Evolutionary conservation across 352 stramenopile genomes (phyloP), one percentile per base, ranked within the genome.

Genomic region (Globisporangium polare): DNA sequence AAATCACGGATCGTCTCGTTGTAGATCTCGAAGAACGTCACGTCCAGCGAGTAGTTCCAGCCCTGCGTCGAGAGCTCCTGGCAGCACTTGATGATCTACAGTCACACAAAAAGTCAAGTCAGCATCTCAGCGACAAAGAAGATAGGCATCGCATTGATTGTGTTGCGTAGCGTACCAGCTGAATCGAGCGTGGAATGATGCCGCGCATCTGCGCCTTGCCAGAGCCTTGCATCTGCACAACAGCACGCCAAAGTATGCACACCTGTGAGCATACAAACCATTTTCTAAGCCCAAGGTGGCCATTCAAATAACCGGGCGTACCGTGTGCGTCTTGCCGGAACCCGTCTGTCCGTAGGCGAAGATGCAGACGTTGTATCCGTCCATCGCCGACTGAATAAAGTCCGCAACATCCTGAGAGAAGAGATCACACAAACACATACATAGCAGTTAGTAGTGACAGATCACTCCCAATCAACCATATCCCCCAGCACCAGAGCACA

Each of bases 21-120:
- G 86, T 99, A 99, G 54, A 99, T 99, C 83, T 99, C 98, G 65
- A 99, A 92, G 69, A 99, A 99, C n/a, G 90, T 98, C 45, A 98
- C 97, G 60, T 97, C 87, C 9, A 99, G 81, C 31, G 82, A 89
- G 73, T 99, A 99, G 29, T 88, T 78, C 98, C 97, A 99, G 29
- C 90, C 93, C 73, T 96, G 88, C 5, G 68, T 72, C 31, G 75
- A 74, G 46, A 94, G 51, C 29, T 89, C 75, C 37, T 82, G 61
- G 60, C 83, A 96, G 22, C 71, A 84, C 13, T 74, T 75, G 67
- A 96, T 96, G 71, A 94, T 94, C 64, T 89, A 35, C 13, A 43
- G n/a, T 9, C 27, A 50, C 39, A 27, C 20, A 29, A 39, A 27
- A 0, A 42, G 33, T 18, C 33, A 57, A 33, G 33, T 62, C 43